These are phyloP conservation scores for Asterochloris erici DNA, from an alignment of 139 green algal genomes.

Conservation along the genomic window DNA sequence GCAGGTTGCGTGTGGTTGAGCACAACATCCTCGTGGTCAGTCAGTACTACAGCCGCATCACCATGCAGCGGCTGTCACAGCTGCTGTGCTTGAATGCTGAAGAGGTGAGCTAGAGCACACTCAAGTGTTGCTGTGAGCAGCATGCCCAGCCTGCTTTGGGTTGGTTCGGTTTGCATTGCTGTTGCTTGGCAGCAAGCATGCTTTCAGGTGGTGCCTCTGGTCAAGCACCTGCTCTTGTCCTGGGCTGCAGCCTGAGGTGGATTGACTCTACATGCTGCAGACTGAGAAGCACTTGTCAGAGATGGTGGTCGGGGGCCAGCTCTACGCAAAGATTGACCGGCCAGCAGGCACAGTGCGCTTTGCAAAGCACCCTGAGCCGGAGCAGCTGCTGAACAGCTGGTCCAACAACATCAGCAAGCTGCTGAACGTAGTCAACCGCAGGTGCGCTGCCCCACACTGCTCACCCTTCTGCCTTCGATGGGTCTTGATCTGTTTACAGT, in stretches of 20 bases:
- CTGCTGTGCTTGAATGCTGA: conserved; percentile 78
- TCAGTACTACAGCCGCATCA: conserved; percentile 85
- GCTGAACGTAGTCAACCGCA: conserved; percentile 30
- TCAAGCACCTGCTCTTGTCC: no score
- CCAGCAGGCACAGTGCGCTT: conserved; percentile 86
- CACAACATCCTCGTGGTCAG: conserved; percentile 94
- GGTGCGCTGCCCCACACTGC: background rate
- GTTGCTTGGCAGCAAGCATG: background rate
- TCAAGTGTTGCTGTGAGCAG: background rate
- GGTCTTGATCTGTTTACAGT: no score
- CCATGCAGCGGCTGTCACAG: conserved; percentile 67
- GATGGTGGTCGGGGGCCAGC: conserved; percentile 78
- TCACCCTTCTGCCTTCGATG: background rate
- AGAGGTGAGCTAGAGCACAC: conserved; percentile 44
- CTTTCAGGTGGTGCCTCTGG: background rate
- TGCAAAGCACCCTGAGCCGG: conserved; percentile 19
- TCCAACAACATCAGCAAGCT: conserved; percentile 47
- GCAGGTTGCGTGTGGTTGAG: conserved; percentile 72
- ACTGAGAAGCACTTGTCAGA: conserved; percentile 89
- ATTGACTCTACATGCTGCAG: conserved; percentile 23
- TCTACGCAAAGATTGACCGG: conserved; percentile 91
- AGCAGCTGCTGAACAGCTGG: conserved; percentile 52
- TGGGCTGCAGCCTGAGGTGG: background rate
- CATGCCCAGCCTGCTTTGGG: background rate
- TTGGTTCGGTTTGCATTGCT: background rate